Conservation (phyloP, 306 rosid genomes). For the Fagus crenata region DNA sequence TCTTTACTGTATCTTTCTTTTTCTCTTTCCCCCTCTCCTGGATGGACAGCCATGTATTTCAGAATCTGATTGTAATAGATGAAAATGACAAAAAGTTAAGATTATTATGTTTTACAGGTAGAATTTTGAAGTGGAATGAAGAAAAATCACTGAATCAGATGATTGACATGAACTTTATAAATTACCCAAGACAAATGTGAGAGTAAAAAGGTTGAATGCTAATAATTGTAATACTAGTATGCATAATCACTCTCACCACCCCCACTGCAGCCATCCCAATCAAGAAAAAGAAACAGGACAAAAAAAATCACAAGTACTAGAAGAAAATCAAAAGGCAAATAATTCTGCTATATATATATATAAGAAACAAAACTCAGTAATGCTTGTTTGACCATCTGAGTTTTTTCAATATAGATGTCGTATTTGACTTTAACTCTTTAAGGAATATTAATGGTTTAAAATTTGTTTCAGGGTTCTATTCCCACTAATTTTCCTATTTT, state of each 20-base stretch:
- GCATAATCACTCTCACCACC: too few species aligned
- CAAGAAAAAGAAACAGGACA: neutral
- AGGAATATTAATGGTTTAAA: neutral
- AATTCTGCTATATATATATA: neutral
- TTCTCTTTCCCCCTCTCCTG: neutral
- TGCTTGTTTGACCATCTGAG: neutral
- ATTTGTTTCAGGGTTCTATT: neutral
- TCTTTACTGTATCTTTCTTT: neutral
- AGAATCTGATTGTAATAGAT: neutral
- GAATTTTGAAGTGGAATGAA: neutral
- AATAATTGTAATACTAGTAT: too few species aligned
- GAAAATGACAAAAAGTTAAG: neutral
- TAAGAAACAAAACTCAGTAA: neutral
- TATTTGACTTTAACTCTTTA: neutral
- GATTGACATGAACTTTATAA: neutral
- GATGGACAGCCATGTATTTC: neutral
- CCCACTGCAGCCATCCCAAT: neutral
- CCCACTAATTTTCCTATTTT: neutral
- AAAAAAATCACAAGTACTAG: neutral
- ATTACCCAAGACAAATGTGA: too few species aligned
- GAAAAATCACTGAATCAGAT: neutral
- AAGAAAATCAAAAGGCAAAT: neutral
- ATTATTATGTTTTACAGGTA: neutral
- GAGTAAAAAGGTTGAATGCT: too few species aligned
- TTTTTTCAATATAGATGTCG: neutral